Evolutionary conservation across 345 rosid species (phyloP).

Genomic region (Corchorus capsularis): DNA sequence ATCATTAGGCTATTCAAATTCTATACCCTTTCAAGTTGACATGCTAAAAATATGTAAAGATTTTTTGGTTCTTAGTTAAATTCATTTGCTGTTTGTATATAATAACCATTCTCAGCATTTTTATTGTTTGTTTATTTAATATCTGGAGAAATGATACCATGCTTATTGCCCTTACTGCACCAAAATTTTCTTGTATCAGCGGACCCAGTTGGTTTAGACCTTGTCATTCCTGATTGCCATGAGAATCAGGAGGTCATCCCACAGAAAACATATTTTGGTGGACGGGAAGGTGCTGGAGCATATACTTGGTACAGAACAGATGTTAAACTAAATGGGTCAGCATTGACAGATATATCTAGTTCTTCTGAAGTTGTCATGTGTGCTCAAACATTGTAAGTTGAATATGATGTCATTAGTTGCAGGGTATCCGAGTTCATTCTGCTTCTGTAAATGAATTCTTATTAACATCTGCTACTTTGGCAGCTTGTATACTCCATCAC

Average conservation of each 20-base stretch:
- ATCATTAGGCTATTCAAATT: not conserved
- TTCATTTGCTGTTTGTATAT: too few relatives aligned
- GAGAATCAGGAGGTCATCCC: conserved; percentile 77
- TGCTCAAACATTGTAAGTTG: conserved; percentile 71
- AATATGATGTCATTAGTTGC: conserved; percentile 15
- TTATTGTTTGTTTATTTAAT: not conserved
- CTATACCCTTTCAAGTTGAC: not conserved
- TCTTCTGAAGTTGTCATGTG: conserved; percentile 51
- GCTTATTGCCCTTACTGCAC: conserved; percentile 8
- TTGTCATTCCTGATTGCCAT: conserved; percentile 65
- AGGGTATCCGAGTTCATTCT: conserved; percentile 11
- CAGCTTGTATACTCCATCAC: conserved; percentile 83
- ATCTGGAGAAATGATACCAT: not conserved
- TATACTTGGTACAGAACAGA: conserved; percentile 78
- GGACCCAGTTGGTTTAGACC: conserved; percentile 88
- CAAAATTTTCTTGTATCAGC: conserved; percentile 49
- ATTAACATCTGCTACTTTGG: conserved; percentile 23
- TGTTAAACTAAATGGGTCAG: conserved; percentile 60
- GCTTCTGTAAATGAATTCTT: not conserved
- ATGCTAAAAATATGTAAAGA: not conserved
- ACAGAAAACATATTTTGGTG: conserved; percentile 82
- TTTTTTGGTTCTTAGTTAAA: too few relatives aligned
- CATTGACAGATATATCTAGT: conserved; percentile 53
- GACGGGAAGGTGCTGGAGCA: conserved; percentile 84
- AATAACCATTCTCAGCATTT: not conserved